Percentiles rank a stretch among this genome's conserved stretches.
Evolutionary conservation across 2,329 filamentous ascomycete genomes (phyloP).

Genomic region (Epichloe gansuensis): DNA sequence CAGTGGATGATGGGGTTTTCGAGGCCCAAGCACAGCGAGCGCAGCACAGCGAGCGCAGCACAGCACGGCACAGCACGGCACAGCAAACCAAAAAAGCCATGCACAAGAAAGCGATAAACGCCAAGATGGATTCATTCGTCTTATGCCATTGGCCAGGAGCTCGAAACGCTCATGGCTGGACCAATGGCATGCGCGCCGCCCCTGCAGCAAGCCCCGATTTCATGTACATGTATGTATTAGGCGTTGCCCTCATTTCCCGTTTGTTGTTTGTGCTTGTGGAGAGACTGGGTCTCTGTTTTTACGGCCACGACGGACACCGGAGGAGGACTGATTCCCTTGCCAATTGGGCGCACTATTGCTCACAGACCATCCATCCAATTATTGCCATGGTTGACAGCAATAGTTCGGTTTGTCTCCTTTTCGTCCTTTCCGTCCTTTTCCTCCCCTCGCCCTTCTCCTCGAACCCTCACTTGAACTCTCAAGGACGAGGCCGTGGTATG

Average conservation of each 20-base stretch:
- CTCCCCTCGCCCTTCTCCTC: not conserved
- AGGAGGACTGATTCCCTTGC: too few species aligned
- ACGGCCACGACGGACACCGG: too few species aligned
- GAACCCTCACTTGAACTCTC: not conserved
- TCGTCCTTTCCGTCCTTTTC: not conserved
- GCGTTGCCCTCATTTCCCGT: constrained; percentile 8
- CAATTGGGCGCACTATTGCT: too few species aligned
- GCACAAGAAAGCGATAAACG: not conserved
- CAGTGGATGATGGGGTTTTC: not conserved
- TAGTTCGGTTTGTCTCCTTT: not conserved
- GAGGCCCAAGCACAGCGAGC: not conserved
- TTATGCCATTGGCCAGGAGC: constrained; percentile 2
- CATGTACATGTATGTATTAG: not conserved
- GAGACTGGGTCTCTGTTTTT: too few species aligned
- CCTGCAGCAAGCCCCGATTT: constrained; percentile 4
- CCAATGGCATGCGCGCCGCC: constrained; percentile 5
- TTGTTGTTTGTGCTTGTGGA: not conserved
- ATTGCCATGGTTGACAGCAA: not conserved
- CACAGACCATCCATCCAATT: not conserved
- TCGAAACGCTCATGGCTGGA: not conserved
- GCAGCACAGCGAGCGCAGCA: not conserved
- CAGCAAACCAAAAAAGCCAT: not conserved
- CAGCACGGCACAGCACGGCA: not conserved
- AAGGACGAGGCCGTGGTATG: not conserved
- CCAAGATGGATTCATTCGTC: not conserved